phyloP scores from a whole-genome alignment of 1,139 yeast genomes.

The Taphrina deformans region DNA sequence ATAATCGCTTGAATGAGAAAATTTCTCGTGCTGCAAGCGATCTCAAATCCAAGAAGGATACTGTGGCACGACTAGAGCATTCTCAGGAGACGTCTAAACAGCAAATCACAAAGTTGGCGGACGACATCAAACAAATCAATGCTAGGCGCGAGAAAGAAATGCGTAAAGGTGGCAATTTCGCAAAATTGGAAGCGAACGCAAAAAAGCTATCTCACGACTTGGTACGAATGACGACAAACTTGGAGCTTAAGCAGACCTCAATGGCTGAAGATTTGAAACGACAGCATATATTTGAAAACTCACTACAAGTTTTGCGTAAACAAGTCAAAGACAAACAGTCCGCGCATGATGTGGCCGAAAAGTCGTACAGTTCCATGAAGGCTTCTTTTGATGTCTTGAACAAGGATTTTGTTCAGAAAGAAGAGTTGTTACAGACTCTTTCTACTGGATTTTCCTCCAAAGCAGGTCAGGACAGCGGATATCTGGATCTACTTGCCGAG shows the following conservation, averaged over 20 bases:
- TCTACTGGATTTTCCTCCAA: constrained; percentile 88
- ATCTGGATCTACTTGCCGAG: constrained; percentile 61
- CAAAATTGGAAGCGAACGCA: constrained; percentile 62
- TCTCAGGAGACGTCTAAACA: constrained; percentile 51
- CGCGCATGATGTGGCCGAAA: constrained; percentile 42
- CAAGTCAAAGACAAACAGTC: constrained; percentile 39
- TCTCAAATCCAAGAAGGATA: constrained; percentile 31
- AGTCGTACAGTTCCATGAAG: constrained; percentile 52
- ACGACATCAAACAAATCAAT: constrained; percentile 62
- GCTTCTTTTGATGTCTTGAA: constrained; percentile 52
- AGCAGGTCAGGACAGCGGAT: constrained; percentile 80
- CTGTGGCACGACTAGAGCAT: constrained; percentile 38
- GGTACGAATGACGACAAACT: constrained; percentile 66
- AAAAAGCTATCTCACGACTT: constrained; percentile 62
- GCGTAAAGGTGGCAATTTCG: constrained; percentile 61
- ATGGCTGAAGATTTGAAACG: constrained; percentile 53
- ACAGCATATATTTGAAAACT: constrained; percentile 36
- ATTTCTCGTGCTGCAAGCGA: constrained; percentile 47
- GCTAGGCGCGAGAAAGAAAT: constrained; percentile 60
- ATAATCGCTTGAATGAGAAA: constrained; percentile 48
- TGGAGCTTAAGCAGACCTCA: constrained; percentile 59
- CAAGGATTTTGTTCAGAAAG: constrained; percentile 59
- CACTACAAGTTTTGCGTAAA: constrained; percentile 40
- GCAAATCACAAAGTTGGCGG: constrained; percentile 62
- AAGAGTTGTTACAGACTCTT: constrained; percentile 76